phyloP scores from a whole-genome alignment of 371 early-diverging fungal species.

The Lichtheimia hyalospora region DNA sequence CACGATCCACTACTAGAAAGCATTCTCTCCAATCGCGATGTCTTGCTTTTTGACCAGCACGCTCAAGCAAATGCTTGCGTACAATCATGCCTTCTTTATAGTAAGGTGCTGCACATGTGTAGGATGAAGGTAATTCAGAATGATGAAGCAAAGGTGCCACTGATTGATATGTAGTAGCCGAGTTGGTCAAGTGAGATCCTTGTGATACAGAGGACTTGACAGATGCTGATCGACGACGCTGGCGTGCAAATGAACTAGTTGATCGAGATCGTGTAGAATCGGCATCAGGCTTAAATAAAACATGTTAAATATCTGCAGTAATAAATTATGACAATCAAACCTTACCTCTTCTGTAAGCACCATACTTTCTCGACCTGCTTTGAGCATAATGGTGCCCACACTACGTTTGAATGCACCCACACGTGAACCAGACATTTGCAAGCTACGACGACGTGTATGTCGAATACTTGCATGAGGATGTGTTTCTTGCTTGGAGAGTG shows the following conservation, averaged over 20 bases:
- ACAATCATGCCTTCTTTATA: conserved; percentile 78
- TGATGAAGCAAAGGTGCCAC: conserved; percentile 30
- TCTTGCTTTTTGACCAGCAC: conserved; percentile 72
- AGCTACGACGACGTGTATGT: conserved; percentile 21
- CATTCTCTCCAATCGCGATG: conserved; percentile 87
- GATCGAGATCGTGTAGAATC: no score
- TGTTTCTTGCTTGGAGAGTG: neutral
- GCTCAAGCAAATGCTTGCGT: conserved; percentile 82
- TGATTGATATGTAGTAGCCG: conserved; percentile 26
- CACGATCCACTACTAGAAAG: conserved; percentile 72
- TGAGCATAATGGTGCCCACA: conserved; percentile 41
- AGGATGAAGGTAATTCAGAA: conserved; percentile 23
- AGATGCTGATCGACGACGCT: conserved; percentile 10
- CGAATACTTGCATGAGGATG: conserved; percentile 2
- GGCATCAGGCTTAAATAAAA: no score
- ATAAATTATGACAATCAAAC: conserved; percentile 1
- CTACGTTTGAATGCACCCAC: conserved; percentile 34
- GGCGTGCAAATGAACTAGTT: neutral
- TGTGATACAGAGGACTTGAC: conserved; percentile 23
- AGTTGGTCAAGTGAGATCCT: conserved; percentile 14
- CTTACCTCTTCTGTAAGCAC: conserved; percentile 17
- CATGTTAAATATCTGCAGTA: no score
- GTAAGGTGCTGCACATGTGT: conserved; percentile 39
- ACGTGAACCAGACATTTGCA: conserved; percentile 24
- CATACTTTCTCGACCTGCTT: conserved; percentile 30